Evolutionary conservation across 495 filamentous ascomycete genomes (phyloP).

Genomic region (Aspergillus panamensis): DNA sequence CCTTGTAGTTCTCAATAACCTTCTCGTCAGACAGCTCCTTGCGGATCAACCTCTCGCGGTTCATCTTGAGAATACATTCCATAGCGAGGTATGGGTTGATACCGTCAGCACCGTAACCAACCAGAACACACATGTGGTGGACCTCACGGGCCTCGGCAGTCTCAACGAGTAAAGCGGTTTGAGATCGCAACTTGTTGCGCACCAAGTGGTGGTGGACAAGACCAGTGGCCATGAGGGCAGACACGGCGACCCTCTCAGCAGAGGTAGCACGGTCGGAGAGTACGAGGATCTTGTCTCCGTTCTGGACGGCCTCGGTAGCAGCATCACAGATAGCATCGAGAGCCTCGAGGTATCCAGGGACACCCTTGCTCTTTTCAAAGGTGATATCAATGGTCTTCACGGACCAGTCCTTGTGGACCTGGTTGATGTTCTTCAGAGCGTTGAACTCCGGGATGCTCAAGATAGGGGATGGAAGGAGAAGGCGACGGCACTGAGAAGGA

Average conservation of each 20-base stretch:
- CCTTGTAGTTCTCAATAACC: conserved; percentile 95
- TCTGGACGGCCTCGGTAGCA: conserved; percentile 79
- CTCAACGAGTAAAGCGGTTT: conserved; percentile 85
- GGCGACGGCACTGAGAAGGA: conserved; percentile 77
- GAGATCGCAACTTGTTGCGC: conserved; percentile 91
- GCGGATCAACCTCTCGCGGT: conserved; percentile 89
- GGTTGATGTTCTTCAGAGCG: conserved; percentile 73
- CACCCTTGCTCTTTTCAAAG: conserved; percentile 83
- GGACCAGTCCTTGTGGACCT: conserved; percentile 76
- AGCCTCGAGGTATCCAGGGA: conserved; percentile 82
- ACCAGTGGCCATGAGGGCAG: conserved; percentile 83
- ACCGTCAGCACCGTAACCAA: conserved; percentile 94
- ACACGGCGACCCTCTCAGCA: conserved; percentile 80
- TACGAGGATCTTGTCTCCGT: conserved; percentile 81
- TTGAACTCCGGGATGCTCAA: conserved; percentile 92
- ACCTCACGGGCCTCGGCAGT: conserved; percentile 97
- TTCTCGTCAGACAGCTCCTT: conserved; percentile 81
- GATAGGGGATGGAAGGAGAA: conserved; percentile 87
- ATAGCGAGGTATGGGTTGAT: conserved; percentile 97
- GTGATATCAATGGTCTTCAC: conserved; percentile 96
- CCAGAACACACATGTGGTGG: conserved; percentile 96
- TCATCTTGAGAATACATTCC: conserved; percentile 98
- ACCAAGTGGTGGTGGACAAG: conserved; percentile 98
- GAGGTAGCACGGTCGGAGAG: conserved; percentile 89
- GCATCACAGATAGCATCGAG: conserved; percentile 88